Base-by-base conservation (phyloP, 1,284 basidiomycete species). In the Apiotrichum veenhuisii region DNA sequence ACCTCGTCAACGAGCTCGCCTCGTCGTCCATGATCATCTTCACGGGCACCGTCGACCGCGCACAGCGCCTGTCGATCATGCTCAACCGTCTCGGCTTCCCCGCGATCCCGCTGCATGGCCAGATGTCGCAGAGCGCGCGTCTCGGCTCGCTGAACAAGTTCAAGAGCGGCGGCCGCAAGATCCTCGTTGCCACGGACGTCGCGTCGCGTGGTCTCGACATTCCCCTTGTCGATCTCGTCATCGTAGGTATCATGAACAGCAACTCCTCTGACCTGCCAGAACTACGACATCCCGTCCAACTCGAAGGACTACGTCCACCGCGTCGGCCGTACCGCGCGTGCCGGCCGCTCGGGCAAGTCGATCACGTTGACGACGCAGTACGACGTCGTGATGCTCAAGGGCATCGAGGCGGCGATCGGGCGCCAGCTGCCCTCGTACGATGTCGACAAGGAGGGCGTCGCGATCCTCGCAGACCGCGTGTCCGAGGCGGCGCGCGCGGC, bases 221-320 rank as follows among this genome's bases (percentile, higher is more conserved):
- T 58, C 94, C 95, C 5, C 85, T 89, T 18, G 96, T 98, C 26
- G 96, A 99, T 72, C 80, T 94, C 40, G 95, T 99, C 52, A 91
- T 99, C 38, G 74, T 74, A 58, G 64, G 74, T 68, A 18, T 3
- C n/a, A n/a, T n/a, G n/a, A 10, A 26, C 10, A 1, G 38, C 23
- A 17, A 25, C 17, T 20, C 15, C 14, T 11, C 43, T 27, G 41
- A 47, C 50, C 17, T 48, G 22, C 18, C 54, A 75, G 78, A 98
- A 99, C 78, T 99, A 91, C 75, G 95, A 98, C 75, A 89, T 98
- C 61, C 96, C 96, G 1, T 91, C 92, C 8, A 91, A 98, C 75
- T 98, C 94, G 27, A 98, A 98, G 80, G 96, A 98, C 77, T 99
- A 98, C 76, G 97, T 99, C 56, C 96, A 99, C 75, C 86, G 96